These are phyloP conservation scores for Penicillium sclerotiorum DNA, from an alignment of 2,329 filamentous ascomycete genomes.

Conservation along the genomic window DNA sequence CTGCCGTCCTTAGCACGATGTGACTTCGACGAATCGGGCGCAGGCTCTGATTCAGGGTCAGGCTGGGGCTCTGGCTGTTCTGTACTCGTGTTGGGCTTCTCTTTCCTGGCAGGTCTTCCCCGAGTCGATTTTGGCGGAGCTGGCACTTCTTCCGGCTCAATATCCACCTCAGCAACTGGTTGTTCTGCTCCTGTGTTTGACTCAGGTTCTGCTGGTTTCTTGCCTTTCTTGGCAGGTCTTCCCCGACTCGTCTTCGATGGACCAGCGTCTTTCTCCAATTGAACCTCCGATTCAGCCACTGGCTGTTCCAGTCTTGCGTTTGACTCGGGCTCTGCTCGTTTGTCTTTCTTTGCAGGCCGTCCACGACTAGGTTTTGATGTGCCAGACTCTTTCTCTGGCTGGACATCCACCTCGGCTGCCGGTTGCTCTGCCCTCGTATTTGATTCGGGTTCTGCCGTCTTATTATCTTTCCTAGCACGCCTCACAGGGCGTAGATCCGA, in stretches of 20 bases:
- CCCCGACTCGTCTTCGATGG: constrained; percentile 8
- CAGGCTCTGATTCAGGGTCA: background rate
- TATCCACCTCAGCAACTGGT: too few relatives aligned
- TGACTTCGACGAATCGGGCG: background rate
- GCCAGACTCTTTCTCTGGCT: constrained; percentile 10
- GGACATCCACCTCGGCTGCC: background rate
- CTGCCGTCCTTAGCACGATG: background rate
- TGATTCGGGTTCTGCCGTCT: too few relatives aligned
- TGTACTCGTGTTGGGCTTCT: background rate
- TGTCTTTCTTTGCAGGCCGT: background rate
- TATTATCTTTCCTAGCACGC: too few relatives aligned
- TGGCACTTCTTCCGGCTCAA: too few relatives aligned
- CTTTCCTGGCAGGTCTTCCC: background rate
- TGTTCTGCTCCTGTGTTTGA: too few relatives aligned
- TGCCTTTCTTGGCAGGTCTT: constrained; percentile 7
- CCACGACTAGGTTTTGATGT: constrained; percentile 1
- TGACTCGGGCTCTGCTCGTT: background rate
- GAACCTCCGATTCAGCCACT: background rate
- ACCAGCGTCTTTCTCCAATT: background rate
- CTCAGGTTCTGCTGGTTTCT: constrained; percentile 4
- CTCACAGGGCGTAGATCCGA: too few relatives aligned
- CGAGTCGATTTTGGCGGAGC: too few relatives aligned
- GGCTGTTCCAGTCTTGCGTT: background rate
- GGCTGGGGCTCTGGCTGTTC: background rate
- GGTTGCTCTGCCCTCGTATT: too few relatives aligned